Evolutionary conservation across 805 yeast species (phyloP).

Genomic region (Hemisphaericaspora nanyangensis): DNA sequence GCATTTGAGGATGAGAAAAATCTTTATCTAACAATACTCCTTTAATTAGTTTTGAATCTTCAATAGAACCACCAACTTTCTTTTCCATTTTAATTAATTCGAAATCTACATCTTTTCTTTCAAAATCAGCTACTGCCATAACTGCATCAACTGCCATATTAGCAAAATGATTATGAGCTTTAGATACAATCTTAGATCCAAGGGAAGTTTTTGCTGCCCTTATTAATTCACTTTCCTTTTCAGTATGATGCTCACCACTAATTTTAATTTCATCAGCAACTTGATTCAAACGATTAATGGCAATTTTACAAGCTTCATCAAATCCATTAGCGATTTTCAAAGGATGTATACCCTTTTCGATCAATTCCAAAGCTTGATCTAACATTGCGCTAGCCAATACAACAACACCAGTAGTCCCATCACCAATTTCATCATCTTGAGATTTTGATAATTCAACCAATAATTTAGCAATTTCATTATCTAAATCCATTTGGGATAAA

Average conservation of each 20-base stretch:
- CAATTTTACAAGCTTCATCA: slow-evolving; percentile 94
- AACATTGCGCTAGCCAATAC: slow-evolving; percentile 91
- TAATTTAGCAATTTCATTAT: slow-evolving; percentile 92
- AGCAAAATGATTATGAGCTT: slow-evolving; percentile 90
- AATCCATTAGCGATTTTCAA: slow-evolving; percentile 95
- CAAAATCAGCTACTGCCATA: slow-evolving; percentile 83
- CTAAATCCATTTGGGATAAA: slow-evolving; percentile 90
- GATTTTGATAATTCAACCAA: slow-evolving; percentile 90
- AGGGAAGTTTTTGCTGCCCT: slow-evolving; percentile 93
- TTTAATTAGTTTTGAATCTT: slow-evolving; percentile 76
- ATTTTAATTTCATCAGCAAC: slow-evolving; percentile 66
- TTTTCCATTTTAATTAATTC: slow-evolving; percentile 95
- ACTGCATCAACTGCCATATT: slow-evolving; percentile 97
- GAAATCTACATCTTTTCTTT: slow-evolving; percentile 93
- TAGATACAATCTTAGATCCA: slow-evolving; percentile 94
- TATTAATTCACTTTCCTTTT: slow-evolving; percentile 55
- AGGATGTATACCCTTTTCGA: slow-evolving; percentile 97
- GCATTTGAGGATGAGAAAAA: slow-evolving; percentile 98
- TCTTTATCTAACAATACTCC: slow-evolving; percentile 96
- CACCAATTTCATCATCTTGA: slow-evolving; percentile 98
- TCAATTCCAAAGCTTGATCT: slow-evolving; percentile 90
- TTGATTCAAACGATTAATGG: slow-evolving; percentile 69
- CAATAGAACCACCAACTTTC: slow-evolving; percentile 90
- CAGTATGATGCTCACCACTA: slow-evolving; percentile 35
- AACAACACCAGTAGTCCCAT: slow-evolving; percentile 98